phyloP scores from a whole-genome alignment of 169 alveolate species.

The Plasmodium yoelii region DNA sequence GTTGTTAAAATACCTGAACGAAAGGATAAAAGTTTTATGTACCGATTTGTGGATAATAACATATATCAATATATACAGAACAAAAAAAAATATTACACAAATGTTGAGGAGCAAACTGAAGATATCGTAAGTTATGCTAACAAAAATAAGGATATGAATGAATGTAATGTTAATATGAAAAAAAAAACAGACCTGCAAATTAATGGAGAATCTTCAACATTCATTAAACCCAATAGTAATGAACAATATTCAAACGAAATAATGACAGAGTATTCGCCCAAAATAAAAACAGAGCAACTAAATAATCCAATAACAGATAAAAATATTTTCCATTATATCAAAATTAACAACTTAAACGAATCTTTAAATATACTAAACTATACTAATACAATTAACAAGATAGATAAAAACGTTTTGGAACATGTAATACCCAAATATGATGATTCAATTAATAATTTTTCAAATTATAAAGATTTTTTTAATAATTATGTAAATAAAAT shows the following conservation, averaged over 20 bases:
- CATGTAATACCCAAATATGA: slow-evolving; percentile 57
- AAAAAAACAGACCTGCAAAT: neutral
- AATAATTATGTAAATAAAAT: slow-evolving; percentile 45
- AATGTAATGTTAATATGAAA: neutral
- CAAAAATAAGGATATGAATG: neutral
- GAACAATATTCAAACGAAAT: neutral
- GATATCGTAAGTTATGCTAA: neutral
- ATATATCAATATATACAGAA: slow-evolving; percentile 69
- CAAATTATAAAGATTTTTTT: slow-evolving; percentile 49
- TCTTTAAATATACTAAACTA: slow-evolving; percentile 50
- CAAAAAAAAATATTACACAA: neutral
- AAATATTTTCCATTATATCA: slow-evolving; percentile 12
- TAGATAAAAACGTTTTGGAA: slow-evolving; percentile 32
- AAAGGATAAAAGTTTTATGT: slow-evolving; percentile 71
- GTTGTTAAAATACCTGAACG: slow-evolving; percentile 69
- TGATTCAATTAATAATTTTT: slow-evolving; percentile 17
- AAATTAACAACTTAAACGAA: slow-evolving; percentile 55
- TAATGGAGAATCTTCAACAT: neutral
- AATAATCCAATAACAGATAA: neutral
- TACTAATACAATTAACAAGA: slow-evolving; percentile 40
- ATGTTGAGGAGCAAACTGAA: neutral
- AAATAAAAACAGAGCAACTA: neutral
- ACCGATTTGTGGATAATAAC: slow-evolving; percentile 51
- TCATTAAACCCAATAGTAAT: neutral
- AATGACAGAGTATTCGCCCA: neutral